Percentiles rank a stretch among this genome's conserved stretches.
These are phyloP conservation scores for Pseudocercospora cruenta DNA, from an alignment of 2,329 filamentous ascomycete genomes.

Conservation along the genomic window DNA sequence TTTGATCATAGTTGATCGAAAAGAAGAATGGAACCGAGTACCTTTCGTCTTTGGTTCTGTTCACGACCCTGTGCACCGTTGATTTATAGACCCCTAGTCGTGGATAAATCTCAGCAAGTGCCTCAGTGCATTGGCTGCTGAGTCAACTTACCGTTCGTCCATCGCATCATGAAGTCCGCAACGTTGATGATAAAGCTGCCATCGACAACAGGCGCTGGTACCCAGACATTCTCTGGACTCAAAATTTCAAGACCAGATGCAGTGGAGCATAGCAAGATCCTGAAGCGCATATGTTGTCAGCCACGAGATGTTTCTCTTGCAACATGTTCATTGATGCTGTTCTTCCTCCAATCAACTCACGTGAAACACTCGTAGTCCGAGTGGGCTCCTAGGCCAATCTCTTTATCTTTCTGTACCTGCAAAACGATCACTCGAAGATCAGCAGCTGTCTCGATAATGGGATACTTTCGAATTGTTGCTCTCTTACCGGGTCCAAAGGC, in stretches of 20 bases:
- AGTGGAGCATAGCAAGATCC: slow-evolving; percentile 33
- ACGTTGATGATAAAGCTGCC: slow-evolving; percentile 56
- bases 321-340: not conserved
- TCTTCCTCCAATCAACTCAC: not conserved
- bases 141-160: slow-evolving; percentile 44
- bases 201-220: slow-evolving; percentile 49
- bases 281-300: not conserved
- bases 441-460: not conserved
- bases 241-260: slow-evolving; percentile 36
- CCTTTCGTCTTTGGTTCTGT: slow-evolving; percentile 44
- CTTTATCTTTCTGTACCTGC: slow-evolving; percentile 27
- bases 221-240: slow-evolving; percentile 46
- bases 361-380: slow-evolving; percentile 39
- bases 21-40: slow-evolving; percentile 55
- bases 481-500: slow-evolving; percentile 17
- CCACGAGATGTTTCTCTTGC: not conserved
- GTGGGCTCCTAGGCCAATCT: slow-evolving; percentile 46
- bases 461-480: not conserved
- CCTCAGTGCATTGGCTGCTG: not conserved
- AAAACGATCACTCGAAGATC: not conserved
- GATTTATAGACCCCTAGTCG: slow-evolving; percentile 41
- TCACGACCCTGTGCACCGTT: slow-evolving; percentile 53
- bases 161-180: slow-evolving; percentile 55
- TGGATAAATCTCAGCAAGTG: not conserved
- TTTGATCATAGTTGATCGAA: slow-evolving; percentile 43